These are phyloP conservation scores for Friedmanniomyces simplex DNA, from an alignment of 495 filamentous ascomycete species.

Conservation along the genomic window DNA sequence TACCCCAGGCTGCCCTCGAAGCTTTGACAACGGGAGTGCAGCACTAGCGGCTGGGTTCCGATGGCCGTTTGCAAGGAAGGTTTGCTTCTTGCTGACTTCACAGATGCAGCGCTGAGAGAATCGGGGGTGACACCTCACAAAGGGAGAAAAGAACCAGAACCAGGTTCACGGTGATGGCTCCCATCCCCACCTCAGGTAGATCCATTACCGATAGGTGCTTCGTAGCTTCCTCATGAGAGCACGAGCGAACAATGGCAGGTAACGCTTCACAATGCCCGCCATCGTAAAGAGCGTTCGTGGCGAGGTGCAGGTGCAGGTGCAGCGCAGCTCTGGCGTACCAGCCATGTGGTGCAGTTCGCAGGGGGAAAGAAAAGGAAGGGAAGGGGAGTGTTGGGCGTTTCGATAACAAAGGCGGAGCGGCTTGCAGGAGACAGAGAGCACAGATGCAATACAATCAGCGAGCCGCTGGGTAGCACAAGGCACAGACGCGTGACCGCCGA, in stretches of 20 bases:
- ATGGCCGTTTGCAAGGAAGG: background rate
- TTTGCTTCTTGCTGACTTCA: background rate
- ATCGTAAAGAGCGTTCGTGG: background rate
- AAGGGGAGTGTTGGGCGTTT: background rate
- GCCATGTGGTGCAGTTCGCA: slow-evolving; percentile 15
- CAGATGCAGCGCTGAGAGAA: too few relatives aligned
- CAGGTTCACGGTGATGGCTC: background rate
- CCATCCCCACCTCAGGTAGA: background rate
- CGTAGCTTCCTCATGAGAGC: background rate
- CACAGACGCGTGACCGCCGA: background rate
- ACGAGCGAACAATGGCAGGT: slow-evolving; percentile 1
- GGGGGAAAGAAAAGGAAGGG: background rate
- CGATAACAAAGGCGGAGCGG: slow-evolving; percentile 5
- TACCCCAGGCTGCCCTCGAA: background rate
- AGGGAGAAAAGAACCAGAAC: background rate
- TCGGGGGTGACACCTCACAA: background rate
- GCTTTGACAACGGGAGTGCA: slow-evolving; percentile 3
- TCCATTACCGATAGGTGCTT: too few relatives aligned
- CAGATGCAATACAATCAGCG: slow-evolving; percentile 5
- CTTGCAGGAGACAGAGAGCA: slow-evolving; percentile 6
- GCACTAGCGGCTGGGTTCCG: background rate
- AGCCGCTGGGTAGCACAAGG: background rate
- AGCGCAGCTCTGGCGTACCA: background rate
- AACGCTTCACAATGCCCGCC: background rate
- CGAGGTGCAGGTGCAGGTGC: background rate